phyloP scores from a whole-genome alignment of 306 rosid genomes.

The Mimosa bimucronata region DNA sequence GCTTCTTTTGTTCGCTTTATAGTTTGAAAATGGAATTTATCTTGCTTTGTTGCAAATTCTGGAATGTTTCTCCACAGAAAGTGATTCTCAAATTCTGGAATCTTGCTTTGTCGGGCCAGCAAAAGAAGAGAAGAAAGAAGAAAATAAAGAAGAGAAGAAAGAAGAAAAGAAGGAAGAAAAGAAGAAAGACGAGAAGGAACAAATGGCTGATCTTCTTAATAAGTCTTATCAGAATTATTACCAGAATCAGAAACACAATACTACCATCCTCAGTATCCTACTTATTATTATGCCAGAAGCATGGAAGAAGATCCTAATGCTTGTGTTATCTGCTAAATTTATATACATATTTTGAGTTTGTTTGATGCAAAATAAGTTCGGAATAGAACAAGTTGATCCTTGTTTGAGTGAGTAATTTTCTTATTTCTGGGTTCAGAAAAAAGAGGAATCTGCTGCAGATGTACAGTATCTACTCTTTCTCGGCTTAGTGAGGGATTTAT shows the following conservation, averaged over 20 bases:
- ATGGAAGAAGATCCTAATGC: constrained; percentile 67
- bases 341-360: neutral
- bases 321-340: constrained; percentile 67
- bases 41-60: too few relatives aligned
- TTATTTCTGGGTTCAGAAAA: neutral
- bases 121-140: constrained; percentile 63
- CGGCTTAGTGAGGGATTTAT: neutral
- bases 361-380: constrained; percentile 19
- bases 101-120: constrained; percentile 65
- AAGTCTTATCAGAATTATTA: neutral
- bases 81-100: constrained; percentile 46
- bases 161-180: constrained; percentile 34
- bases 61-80: constrained; percentile 57
- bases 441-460: neutral
- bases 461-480: neutral
- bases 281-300: constrained; percentile 28
- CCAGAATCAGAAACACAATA: constrained; percentile 31
- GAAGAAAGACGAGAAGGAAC: constrained; percentile 44
- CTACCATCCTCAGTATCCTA: neutral
- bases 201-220: constrained; percentile 32
- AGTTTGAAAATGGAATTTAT: too few relatives aligned
- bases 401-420: neutral
- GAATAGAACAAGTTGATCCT: neutral
- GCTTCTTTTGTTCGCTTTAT: too few relatives aligned
- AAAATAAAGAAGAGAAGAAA: constrained; percentile 40